Evolutionary conservation across 83 land plant genomes (phyloP).

Genomic region (Thuja plicata): DNA sequence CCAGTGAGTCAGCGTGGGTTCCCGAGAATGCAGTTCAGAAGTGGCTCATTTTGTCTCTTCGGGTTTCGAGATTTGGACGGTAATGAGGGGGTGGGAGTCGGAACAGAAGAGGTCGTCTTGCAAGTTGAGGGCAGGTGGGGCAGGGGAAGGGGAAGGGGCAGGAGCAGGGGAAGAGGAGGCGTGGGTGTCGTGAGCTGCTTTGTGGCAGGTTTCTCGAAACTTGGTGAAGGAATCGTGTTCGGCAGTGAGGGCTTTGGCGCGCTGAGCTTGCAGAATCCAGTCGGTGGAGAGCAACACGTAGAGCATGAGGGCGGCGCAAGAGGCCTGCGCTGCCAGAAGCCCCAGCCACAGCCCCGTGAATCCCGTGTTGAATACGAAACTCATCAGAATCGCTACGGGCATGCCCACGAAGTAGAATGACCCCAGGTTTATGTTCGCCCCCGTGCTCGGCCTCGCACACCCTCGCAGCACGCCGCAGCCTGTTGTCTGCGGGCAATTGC

Average conservation of each 20-base stretch:
- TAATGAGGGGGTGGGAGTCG: neutral
- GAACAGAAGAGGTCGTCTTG: neutral
- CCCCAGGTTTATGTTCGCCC: constrained; percentile 50
- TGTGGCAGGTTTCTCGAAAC: neutral
- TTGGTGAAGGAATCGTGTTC: constrained; percentile 9
- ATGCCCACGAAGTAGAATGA: constrained; percentile 60
- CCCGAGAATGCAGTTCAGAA: neutral
- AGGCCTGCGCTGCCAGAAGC: constrained; percentile 36
- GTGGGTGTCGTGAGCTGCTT: constrained; percentile 3
- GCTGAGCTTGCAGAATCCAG: constrained; percentile 26
- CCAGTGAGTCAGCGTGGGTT: neutral
- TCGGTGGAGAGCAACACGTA: constrained; percentile 20
- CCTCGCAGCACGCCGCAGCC: constrained; percentile 47
- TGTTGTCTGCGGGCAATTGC: constrained; percentile 46
- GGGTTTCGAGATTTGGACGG: constrained; percentile 6
- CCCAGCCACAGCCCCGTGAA: constrained; percentile 47
- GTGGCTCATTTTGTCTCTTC: neutral
- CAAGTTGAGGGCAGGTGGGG: neutral
- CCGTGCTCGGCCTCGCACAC: constrained; percentile 40
- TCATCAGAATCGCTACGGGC: constrained; percentile 50
- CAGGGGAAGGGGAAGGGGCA: neutral
- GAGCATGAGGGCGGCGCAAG: constrained; percentile 29
- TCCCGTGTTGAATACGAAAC: constrained; percentile 41
- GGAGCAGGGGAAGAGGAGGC: neutral
- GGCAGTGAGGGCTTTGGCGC: constrained; percentile 30